Percentiles rank a stretch among this genome's conserved stretches.
Conservation (phyloP, 257 asterid species). For the Nicotiana obtusifolia region DNA sequence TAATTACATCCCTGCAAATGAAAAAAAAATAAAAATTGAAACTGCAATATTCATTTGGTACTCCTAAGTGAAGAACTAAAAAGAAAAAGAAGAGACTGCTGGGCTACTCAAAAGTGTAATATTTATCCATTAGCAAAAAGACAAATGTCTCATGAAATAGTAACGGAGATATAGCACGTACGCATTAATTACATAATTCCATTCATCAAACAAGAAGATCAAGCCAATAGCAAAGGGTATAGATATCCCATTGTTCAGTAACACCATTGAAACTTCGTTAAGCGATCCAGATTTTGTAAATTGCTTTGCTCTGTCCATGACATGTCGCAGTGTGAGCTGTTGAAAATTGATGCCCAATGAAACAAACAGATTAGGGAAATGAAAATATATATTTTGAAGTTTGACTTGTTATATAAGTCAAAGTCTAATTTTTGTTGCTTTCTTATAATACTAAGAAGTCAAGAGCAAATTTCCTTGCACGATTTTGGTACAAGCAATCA, state of each 20-base stretch:
- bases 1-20: slow-evolving; percentile 29
- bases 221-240: slow-evolving; percentile 41
- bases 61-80: background rate
- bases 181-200: slow-evolving; percentile 35
- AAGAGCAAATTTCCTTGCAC: background rate
- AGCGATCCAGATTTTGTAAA: slow-evolving; percentile 46
- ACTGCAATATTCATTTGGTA: background rate
- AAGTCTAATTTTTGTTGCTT: background rate
- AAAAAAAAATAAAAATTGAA: background rate
- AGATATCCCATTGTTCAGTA: slow-evolving; percentile 40
- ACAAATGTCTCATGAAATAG: background rate
- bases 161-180: slow-evolving; percentile 12
- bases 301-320: slow-evolving; percentile 49
- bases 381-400: background rate
- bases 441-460: background rate
- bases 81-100: background rate
- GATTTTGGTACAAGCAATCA: background rate
- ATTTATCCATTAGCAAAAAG: background rate
- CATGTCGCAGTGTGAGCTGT: slow-evolving; percentile 44
- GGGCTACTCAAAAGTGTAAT: background rate
- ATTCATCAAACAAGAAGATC: slow-evolving; percentile 38
- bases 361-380: background rate
- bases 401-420: background rate
- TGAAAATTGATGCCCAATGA: slow-evolving; percentile 4
- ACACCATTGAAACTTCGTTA: slow-evolving; percentile 48